A percentile compares a stretch with the other conserved stretches of the same genome.
Evolutionary conservation across 148 eudicot species (phyloP).

Genomic region (Chenopodium formosanum): DNA sequence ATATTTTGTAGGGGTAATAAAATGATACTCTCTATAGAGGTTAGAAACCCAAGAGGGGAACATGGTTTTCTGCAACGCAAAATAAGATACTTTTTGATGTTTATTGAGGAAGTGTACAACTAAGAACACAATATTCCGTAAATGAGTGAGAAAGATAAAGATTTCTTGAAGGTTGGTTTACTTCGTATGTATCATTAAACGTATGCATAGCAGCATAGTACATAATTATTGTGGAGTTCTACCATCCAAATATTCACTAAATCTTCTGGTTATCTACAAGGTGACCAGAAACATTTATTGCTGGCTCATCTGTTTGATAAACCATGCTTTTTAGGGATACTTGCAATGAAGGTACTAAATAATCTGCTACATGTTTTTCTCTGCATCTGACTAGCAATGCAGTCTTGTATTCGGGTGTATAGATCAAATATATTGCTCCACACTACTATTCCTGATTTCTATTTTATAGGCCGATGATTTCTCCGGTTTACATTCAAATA

Average conservation of each 20-base stretch:
- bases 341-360: conserved; percentile 67
- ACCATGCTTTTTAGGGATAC: conserved; percentile 87
- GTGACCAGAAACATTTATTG: conserved; percentile 65
- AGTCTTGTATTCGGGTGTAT: too few relatives aligned
- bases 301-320: conserved; percentile 96
- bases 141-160: background rate
- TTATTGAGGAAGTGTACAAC: too few relatives aligned
- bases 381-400: too few relatives aligned
- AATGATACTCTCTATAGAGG: too few relatives aligned
- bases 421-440: too few relatives aligned
- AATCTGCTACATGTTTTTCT: background rate
- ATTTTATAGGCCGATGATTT: conserved; percentile 66
- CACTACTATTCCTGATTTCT: background rate
- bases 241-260: background rate
- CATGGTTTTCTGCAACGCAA: background rate
- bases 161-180: background rate
- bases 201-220: background rate
- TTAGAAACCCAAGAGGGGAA: background rate
- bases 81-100: background rate
- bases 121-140: background rate
- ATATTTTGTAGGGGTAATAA: too few relatives aligned
- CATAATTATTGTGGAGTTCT: too few relatives aligned
- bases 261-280: conserved; percentile 37
- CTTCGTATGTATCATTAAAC: background rate
- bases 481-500: conserved; percentile 77